These are phyloP conservation scores for Venturia oleaginea DNA, from an alignment of 2,329 filamentous ascomycete species.

Conservation along the genomic window DNA sequence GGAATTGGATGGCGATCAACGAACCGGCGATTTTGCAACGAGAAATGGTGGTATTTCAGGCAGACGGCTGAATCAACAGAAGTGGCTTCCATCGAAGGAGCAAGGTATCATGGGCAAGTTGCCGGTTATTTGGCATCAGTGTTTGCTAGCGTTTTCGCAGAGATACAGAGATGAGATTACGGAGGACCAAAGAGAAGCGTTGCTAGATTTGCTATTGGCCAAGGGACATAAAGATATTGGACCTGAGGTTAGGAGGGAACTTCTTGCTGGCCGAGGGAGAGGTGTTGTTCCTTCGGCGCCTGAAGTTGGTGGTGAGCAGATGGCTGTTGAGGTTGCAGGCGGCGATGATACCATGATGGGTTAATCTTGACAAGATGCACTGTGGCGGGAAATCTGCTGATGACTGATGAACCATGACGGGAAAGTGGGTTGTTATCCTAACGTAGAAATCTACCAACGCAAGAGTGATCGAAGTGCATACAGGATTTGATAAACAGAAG, in stretches of 20 bases:
- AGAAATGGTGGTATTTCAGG: conserved; percentile 17
- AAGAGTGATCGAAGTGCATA: not conserved
- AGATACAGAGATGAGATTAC: conserved; percentile 94
- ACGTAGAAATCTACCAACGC: not conserved
- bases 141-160: conserved; percentile 82
- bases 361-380: not conserved
- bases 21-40: conserved; percentile 31
- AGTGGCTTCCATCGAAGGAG: not conserved
- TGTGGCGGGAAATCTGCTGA: not conserved
- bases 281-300: conserved; percentile 39
- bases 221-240: conserved; percentile 83
- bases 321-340: conserved; percentile 50
- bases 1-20: conserved; percentile 42
- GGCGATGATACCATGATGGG: conserved; percentile 77
- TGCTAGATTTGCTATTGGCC: conserved; percentile 76
- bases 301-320: conserved; percentile 36
- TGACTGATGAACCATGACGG: not conserved
- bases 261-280: conserved; percentile 78
- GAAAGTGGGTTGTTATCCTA: not conserved
- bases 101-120: conserved; percentile 51
- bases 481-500: no score
- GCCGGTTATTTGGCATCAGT: conserved; percentile 95
- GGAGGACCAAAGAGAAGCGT: conserved; percentile 83
- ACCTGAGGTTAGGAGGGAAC: conserved; percentile 79
- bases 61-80: conserved; percentile 22